phyloP scores from a whole-genome alignment of 768 basidiomycete species.

The Mycena capillaripes region DNA sequence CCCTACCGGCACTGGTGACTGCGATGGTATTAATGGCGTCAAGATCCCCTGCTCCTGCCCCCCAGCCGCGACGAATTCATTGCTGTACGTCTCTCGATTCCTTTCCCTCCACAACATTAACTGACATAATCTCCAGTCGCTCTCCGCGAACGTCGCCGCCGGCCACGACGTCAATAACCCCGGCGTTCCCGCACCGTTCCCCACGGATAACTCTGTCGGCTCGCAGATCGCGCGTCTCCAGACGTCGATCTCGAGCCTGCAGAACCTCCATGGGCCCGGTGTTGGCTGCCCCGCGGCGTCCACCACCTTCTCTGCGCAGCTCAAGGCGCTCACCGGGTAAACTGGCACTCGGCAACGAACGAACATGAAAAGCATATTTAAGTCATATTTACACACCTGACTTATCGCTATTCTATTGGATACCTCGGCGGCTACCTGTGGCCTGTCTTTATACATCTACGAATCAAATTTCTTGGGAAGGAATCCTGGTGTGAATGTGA shows the following conservation, averaged over 20 bases:
- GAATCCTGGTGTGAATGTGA: too few species aligned
- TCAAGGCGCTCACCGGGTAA: constrained; percentile 41
- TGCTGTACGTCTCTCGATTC: constrained; percentile 47
- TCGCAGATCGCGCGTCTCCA: constrained; percentile 63
- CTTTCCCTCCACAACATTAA: background rate
- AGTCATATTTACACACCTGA: background rate
- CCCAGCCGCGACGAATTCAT: constrained; percentile 67
- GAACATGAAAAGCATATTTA: background rate
- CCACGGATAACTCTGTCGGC: constrained; percentile 57
- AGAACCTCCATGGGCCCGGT: constrained; percentile 79
- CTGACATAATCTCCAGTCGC: constrained; percentile 44
- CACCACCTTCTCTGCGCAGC: constrained; percentile 54
- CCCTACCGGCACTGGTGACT: constrained; percentile 79
- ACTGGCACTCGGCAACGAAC: too few species aligned
- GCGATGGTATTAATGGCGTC: constrained; percentile 73
- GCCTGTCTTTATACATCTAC: background rate
- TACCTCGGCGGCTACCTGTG: background rate
- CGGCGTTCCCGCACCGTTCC: constrained; percentile 69
- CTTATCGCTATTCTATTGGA: constrained; percentile 15
- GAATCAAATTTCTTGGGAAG: constrained; percentile 15
- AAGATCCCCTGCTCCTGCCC: constrained; percentile 81
- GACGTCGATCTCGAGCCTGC: constrained; percentile 73
- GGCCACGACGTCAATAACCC: constrained; percentile 77
- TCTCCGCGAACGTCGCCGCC: constrained; percentile 71
- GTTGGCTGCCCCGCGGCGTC: constrained; percentile 64